Conservation (phyloP, 495 filamentous ascomycete species). For the Aspergillus heteromorphus region DNA sequence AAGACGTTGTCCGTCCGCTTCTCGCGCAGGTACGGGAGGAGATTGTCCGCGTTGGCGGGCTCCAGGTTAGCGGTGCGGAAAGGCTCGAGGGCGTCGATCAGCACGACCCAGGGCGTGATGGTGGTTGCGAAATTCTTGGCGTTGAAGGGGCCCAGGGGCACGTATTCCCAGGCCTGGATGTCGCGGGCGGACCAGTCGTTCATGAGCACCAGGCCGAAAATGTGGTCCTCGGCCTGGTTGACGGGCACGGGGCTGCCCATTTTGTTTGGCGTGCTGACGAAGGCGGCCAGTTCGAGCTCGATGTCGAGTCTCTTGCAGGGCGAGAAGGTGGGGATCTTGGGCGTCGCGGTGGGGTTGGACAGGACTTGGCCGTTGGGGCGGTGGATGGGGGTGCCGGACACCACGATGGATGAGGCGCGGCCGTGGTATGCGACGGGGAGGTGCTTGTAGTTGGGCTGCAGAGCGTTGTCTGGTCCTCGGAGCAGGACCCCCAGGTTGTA, state of each 20-base stretch:
- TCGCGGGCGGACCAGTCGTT: conserved; percentile 96
- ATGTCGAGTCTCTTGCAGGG: conserved; percentile 69
- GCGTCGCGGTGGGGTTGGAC: conserved; percentile 54
- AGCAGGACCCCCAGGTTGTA: conserved; percentile 76
- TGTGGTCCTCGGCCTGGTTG: conserved; percentile 62
- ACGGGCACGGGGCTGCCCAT: conserved; percentile 61
- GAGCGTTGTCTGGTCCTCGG: conserved; percentile 71
- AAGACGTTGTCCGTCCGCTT: conserved; percentile 57
- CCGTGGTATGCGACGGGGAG: conserved; percentile 89
- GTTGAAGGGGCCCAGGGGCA: conserved; percentile 82
- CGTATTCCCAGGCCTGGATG: conserved; percentile 87
- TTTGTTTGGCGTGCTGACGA: conserved; percentile 62
- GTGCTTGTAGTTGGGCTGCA: conserved; percentile 88
- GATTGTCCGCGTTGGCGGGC: conserved; percentile 50
- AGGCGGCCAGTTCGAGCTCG: conserved; percentile 83
- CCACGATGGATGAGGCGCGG: conserved; percentile 69
- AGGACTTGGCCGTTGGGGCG: conserved; percentile 83
- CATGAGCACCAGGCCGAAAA: conserved; percentile 86
- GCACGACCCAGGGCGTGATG: conserved; percentile 84
- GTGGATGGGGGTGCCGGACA: conserved; percentile 68
- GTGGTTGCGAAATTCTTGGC: conserved; percentile 91
- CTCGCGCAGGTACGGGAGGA: conserved; percentile 70
- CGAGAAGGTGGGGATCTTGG: conserved; percentile 57
- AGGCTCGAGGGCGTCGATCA: conserved; percentile 76
- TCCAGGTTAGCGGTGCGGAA: conserved; percentile 56